These are phyloP conservation scores for Babesia caballi DNA, from an alignment of 169 alveolate species.

Conservation along the genomic window DNA sequence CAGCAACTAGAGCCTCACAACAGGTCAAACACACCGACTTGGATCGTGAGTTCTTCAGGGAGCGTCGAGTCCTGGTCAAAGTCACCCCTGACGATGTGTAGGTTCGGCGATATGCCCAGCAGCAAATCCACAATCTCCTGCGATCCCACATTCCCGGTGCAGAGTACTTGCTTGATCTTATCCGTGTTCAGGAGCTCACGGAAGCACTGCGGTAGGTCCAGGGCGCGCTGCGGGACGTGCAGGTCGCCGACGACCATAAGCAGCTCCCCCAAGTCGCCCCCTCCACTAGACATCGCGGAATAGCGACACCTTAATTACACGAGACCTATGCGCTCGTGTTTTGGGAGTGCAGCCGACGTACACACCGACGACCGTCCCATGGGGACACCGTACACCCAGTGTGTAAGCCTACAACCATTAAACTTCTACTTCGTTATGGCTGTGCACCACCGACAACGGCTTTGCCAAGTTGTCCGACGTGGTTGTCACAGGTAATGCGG, in stretches of 20 bases:
- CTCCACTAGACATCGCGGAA: slow-evolving; percentile 36
- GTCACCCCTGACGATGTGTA: slow-evolving; percentile 79
- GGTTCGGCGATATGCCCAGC: slow-evolving; percentile 72
- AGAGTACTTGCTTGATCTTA: slow-evolving; percentile 72
- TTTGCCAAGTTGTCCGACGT: background rate
- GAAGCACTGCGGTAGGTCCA: slow-evolving; percentile 74
- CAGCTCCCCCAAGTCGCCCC: slow-evolving; percentile 64
- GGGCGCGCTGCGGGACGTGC: slow-evolving; percentile 75
- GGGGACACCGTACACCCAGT: background rate
- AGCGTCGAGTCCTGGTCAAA: slow-evolving; percentile 64
- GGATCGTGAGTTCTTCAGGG: slow-evolving; percentile 66
- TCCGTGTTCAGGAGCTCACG: slow-evolving; percentile 74
- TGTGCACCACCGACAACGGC: background rate
- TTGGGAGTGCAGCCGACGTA: background rate
- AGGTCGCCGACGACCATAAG: slow-evolving; percentile 77
- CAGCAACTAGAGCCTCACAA: background rate
- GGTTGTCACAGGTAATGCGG: background rate
- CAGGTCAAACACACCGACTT: slow-evolving; percentile 39
- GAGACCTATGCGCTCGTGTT: background rate
- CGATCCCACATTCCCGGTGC: slow-evolving; percentile 80
- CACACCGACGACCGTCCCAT: no score
- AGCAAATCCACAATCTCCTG: slow-evolving; percentile 68
- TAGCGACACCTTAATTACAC: background rate
- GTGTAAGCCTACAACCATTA: background rate
- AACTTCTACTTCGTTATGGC: slow-evolving; percentile 12